Conservation (phyloP, 2,329 filamentous ascomycete genomes). For the Colletotrichum sp. region DNA sequence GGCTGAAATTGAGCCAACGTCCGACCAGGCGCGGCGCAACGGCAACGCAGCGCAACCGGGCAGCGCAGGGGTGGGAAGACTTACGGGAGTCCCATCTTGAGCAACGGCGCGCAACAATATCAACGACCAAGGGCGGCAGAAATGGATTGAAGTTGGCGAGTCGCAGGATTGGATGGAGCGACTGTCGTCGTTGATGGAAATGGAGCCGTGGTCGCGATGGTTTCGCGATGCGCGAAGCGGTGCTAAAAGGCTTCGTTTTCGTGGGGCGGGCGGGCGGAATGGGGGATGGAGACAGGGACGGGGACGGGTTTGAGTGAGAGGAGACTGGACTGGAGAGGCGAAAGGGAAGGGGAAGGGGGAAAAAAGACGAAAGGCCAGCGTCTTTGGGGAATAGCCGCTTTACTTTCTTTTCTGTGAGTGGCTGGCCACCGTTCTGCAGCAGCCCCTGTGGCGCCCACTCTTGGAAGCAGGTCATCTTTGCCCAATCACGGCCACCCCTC, state of each 20-base stretch:
- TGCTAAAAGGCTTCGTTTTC: not conserved
- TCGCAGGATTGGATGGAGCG: not conserved
- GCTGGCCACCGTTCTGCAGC: not conserved
- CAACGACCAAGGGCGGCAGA: not conserved
- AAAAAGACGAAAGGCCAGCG: not conserved
- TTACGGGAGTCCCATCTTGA: conserved; percentile 54
- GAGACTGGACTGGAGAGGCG: not conserved
- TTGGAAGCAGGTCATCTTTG: not conserved
- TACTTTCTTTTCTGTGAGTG: conserved; percentile 17
- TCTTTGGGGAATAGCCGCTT: conserved; percentile 19
- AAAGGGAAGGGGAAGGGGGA: not conserved
- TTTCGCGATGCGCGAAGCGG: conserved; percentile 15
- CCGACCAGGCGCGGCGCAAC: conserved; percentile 10
- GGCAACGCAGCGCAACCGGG: conserved; percentile 5
- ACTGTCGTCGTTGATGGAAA: conserved; percentile 2
- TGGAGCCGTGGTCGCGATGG: conserved; percentile 7
- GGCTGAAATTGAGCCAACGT: conserved; percentile 21
- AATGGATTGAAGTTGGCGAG: not conserved
- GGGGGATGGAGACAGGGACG: conserved; percentile 8
- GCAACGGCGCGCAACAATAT: not conserved
- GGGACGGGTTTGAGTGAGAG: not conserved
- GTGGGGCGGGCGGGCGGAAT: conserved; percentile 5
- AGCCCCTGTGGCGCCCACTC: conserved; percentile 1
- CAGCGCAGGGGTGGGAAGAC: conserved; percentile 27
- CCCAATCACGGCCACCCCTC: not conserved